These are phyloP conservation scores for Entophlyctis helioformis DNA, from an alignment of 192 early-diverging fungal genomes.

Conservation along the genomic window DNA sequence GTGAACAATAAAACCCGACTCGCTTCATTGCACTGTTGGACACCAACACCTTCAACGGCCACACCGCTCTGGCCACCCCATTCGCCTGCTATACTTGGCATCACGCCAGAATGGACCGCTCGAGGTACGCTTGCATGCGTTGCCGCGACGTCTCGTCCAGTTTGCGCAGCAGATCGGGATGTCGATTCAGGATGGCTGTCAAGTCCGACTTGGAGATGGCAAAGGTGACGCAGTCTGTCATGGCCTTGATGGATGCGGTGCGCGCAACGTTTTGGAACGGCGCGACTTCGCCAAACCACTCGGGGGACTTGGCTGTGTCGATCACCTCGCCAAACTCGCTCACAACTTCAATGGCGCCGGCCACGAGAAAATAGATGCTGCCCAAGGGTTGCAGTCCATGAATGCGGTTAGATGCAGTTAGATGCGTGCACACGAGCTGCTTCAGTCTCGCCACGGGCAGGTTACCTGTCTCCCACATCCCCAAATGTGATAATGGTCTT, in stretches of 20 bases:
- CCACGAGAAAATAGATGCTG: slow-evolving; percentile 46
- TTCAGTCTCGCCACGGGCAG: no score
- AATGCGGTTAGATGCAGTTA: no score
- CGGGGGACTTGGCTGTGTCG: slow-evolving; percentile 22
- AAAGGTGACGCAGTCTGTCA: slow-evolving; percentile 22
- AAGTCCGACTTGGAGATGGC: slow-evolving; percentile 23
- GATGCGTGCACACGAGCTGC: no score
- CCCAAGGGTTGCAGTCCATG: no score
- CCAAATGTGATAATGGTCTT: no score
- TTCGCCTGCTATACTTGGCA: no score
- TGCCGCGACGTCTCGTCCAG: slow-evolving; percentile 27
- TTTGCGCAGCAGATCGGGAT: slow-evolving; percentile 17
- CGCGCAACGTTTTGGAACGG: slow-evolving; percentile 37
- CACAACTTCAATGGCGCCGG: slow-evolving; percentile 30
- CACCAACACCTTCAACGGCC: no score
- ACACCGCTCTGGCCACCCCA: no score
- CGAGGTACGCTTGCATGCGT: slow-evolving; percentile 32
- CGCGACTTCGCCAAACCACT: slow-evolving; percentile 45
- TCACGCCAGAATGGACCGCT: slow-evolving; percentile 34
- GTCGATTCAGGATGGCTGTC: slow-evolving; percentile 11
- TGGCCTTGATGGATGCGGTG: slow-evolving; percentile 26
- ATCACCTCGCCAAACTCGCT: slow-evolving; percentile 32
- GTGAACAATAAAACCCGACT: no score
- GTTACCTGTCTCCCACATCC: no score
- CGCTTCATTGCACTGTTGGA: no score